These are phyloP conservation scores for Parietaria judaica DNA, from an alignment of 306 rosid genomes.

Conservation along the genomic window DNA sequence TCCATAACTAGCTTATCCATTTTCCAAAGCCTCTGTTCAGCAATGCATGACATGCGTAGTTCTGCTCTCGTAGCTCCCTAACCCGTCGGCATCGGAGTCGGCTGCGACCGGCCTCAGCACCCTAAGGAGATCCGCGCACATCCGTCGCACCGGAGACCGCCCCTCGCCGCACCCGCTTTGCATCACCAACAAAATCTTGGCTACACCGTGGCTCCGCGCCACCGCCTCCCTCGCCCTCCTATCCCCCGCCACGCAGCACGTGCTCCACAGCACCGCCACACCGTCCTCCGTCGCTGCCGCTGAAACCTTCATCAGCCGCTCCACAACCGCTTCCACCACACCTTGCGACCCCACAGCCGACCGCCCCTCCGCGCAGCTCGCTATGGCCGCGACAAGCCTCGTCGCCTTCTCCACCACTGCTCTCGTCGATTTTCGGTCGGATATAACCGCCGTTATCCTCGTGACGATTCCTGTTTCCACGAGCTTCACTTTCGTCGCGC, in stretches of 20 bases:
- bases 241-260: slow-evolving; percentile 37
- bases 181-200: slow-evolving; percentile 38
- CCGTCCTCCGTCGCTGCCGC: slow-evolving; percentile 38
- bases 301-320: slow-evolving; percentile 33
- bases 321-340: slow-evolving; percentile 29
- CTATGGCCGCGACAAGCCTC: slow-evolving; percentile 24
- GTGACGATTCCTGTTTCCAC: slow-evolving; percentile 29
- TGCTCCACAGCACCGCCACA: slow-evolving; percentile 42
- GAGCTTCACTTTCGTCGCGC: slow-evolving; percentile 28
- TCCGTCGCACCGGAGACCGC: slow-evolving; percentile 31
- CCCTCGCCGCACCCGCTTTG: slow-evolving; percentile 41
- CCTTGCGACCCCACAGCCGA: slow-evolving; percentile 23
- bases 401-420: slow-evolving; percentile 21
- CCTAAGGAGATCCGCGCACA: slow-evolving; percentile 45
- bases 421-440: slow-evolving; percentile 1
- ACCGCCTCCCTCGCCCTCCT: slow-evolving; percentile 35
- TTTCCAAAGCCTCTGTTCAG: background rate
- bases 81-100: slow-evolving; percentile 1
- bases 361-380: slow-evolving; percentile 46
- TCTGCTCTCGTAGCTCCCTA: slow-evolving; percentile 33
- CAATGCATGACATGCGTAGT: slow-evolving; percentile 30
- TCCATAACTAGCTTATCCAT: too few species aligned
- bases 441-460: slow-evolving; percentile 16
- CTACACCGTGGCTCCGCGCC: slow-evolving; percentile 36
- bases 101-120: slow-evolving; percentile 22